Conservation (phyloP, 116 monocot species). For the Zostera marina region DNA sequence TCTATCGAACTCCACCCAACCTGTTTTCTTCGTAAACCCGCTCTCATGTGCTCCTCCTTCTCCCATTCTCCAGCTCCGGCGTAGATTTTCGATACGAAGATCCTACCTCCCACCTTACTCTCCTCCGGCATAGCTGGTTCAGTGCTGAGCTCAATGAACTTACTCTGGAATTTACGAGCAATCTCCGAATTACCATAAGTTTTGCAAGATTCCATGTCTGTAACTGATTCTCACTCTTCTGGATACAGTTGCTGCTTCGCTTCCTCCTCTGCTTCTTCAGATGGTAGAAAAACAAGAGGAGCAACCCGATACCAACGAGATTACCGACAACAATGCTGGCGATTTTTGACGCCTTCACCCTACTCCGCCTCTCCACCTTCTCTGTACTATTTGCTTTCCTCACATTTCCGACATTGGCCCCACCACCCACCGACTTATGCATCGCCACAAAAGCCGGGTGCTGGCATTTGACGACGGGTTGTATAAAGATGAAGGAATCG, state of each 20-base stretch:
- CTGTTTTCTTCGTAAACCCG: constrained; percentile 27
- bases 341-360: constrained; percentile 37
- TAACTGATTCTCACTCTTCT: constrained; percentile 7
- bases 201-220: constrained; percentile 35
- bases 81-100: constrained; percentile 60
- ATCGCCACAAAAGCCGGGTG: constrained; percentile 80
- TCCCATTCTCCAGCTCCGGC: constrained; percentile 54
- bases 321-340: constrained; percentile 60
- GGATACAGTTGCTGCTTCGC: too few species aligned
- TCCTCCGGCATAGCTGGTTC: too few species aligned
- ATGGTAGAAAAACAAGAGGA: constrained; percentile 39
- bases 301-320: constrained; percentile 46
- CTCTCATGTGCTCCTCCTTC: constrained; percentile 23
- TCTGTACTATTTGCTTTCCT: not conserved
- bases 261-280: constrained; percentile 32
- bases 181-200: constrained; percentile 29
- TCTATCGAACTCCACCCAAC: constrained; percentile 61
- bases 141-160: constrained; percentile 19
- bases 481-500: constrained; percentile 5
- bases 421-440: constrained; percentile 27
- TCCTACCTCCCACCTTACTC: constrained; percentile 40
- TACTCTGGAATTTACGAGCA: constrained; percentile 33
- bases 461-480: constrained; percentile 19
- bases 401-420: not conserved
- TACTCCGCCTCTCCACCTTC: constrained; percentile 4